Percentiles rank a stretch among this genome's conserved stretches.
phyloP scores from a whole-genome alignment of 805 yeast species.

The Ogataea minuta region DNA sequence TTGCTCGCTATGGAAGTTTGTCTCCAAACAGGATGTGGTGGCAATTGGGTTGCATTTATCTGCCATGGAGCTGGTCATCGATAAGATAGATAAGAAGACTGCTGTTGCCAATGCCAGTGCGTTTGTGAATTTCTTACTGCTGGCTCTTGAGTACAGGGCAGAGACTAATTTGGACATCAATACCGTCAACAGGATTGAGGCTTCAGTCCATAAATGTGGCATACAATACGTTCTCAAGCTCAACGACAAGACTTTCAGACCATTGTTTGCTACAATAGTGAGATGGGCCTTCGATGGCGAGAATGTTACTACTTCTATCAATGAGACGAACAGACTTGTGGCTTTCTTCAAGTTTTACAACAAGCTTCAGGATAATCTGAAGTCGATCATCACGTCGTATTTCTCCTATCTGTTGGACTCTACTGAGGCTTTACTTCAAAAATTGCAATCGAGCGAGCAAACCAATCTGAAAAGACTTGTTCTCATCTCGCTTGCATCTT shows the following conservation, averaged over 20 bases:
- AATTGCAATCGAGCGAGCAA: slow-evolving; percentile 43
- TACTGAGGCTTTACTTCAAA: slow-evolving; percentile 53
- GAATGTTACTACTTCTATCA: slow-evolving; percentile 49
- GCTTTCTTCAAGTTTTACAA: slow-evolving; percentile 86
- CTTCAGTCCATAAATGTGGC: slow-evolving; percentile 69
- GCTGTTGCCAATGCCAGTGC: slow-evolving; percentile 68
- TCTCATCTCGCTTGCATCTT: slow-evolving; percentile 67
- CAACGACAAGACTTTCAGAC: slow-evolving; percentile 92
- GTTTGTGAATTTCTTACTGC: slow-evolving; percentile 66
- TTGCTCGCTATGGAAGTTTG: slow-evolving; percentile 58
- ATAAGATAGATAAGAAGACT: slow-evolving; percentile 65
- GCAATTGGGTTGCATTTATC: slow-evolving; percentile 71
- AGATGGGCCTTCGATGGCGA: slow-evolving; percentile 93
- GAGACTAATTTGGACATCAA: slow-evolving; percentile 60
- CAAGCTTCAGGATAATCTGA: slow-evolving; percentile 77
- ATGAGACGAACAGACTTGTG: slow-evolving; percentile 55
- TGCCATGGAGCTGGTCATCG: slow-evolving; percentile 63
- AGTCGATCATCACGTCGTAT: slow-evolving; percentile 84
- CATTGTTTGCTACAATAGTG: slow-evolving; percentile 79
- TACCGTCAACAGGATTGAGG: slow-evolving; percentile 77
- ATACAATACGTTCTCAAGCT: slow-evolving; percentile 80
- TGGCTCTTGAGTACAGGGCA: slow-evolving; percentile 69
- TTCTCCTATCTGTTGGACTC: slow-evolving; percentile 82
- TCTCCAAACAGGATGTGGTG: slow-evolving; percentile 37
- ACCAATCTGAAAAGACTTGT: slow-evolving; percentile 68